A percentile compares a stretch with the other conserved stretches of the same genome.
Evolutionary conservation across 768 basidiomycete genomes (phyloP).

Genomic region (Atractiella rhizophila): DNA sequence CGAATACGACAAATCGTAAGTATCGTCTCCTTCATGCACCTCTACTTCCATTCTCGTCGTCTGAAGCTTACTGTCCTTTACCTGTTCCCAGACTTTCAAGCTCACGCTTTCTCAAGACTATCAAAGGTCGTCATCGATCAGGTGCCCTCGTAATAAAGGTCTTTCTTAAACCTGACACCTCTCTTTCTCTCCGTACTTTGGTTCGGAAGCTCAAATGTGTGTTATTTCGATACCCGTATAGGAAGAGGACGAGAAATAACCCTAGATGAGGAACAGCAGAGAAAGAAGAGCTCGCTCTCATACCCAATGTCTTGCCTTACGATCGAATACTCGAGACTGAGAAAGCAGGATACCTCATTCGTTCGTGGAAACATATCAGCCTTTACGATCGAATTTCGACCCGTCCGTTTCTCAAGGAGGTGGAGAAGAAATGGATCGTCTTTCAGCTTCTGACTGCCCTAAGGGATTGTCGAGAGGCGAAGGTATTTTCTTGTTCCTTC

Average conservation of each 20-base stretch:
- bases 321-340: slow-evolving; percentile 81
- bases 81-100: slow-evolving; percentile 33
- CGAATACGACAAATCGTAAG: slow-evolving; percentile 72
- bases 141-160: slow-evolving; percentile 77
- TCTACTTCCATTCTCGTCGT: neutral
- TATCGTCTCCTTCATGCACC: neutral
- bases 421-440: slow-evolving; percentile 96
- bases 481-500: slow-evolving; percentile 19
- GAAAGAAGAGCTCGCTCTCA: slow-evolving; percentile 53
- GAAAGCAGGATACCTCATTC: slow-evolving; percentile 75
- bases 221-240: slow-evolving; percentile 1
- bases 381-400: slow-evolving; percentile 98
- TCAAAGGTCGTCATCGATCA: slow-evolving; percentile 58
- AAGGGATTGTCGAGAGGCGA: slow-evolving; percentile 52
- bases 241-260: neutral
- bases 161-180: slow-evolving; percentile 80
- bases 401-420: slow-evolving; percentile 63
- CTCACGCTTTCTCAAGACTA: slow-evolving; percentile 55
- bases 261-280: slow-evolving; percentile 33
- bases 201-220: slow-evolving; percentile 48
- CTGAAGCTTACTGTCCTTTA: too few relatives aligned
- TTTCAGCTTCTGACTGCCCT: slow-evolving; percentile 75
- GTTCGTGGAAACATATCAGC: slow-evolving; percentile 84
- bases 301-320: slow-evolving; percentile 69
- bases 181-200: slow-evolving; percentile 47